phyloP scores from a whole-genome alignment of 1,139 yeast species.

The Scheffersomyces illinoinensis region DNA sequence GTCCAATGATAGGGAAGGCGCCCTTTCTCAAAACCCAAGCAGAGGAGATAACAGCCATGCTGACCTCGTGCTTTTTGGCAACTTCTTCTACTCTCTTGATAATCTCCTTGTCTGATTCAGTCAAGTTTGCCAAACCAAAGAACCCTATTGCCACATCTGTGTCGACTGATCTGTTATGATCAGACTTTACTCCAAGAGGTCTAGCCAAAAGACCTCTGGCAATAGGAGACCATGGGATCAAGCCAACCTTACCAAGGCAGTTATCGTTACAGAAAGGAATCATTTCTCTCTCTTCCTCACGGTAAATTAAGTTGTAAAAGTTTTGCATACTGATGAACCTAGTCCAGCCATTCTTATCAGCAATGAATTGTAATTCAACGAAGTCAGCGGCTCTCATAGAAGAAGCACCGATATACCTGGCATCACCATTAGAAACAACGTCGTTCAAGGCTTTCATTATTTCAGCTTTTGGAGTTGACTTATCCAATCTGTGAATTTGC shows the following conservation, averaged over 20 bases:
- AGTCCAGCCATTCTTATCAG: slow-evolving; percentile 22
- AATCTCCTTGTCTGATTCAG: slow-evolving; percentile 34
- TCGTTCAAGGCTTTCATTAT: slow-evolving; percentile 19
- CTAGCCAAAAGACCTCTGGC: slow-evolving; percentile 49
- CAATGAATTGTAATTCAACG: slow-evolving; percentile 17
- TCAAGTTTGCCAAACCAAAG: slow-evolving; percentile 9
- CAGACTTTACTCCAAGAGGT: slow-evolving; percentile 26
- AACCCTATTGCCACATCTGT: slow-evolving; percentile 14
- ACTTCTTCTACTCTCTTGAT: slow-evolving; percentile 53
- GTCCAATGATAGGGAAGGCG: slow-evolving; percentile 53
- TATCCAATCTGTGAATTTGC: slow-evolving; percentile 19
- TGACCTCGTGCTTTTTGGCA: slow-evolving; percentile 43
- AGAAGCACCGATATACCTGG: slow-evolving; percentile 18
- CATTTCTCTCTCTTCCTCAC: slow-evolving; percentile 66
- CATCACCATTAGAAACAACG: slow-evolving; percentile 13
- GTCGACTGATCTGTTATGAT: slow-evolving; percentile 17
- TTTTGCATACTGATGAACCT: slow-evolving; percentile 63
- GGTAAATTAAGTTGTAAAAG: slow-evolving; percentile 51
- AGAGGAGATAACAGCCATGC: slow-evolving; percentile 56
- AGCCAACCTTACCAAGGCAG: slow-evolving; percentile 41
- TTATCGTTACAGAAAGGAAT: slow-evolving; percentile 49
- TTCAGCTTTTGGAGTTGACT: slow-evolving; percentile 13
- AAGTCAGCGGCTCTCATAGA: slow-evolving; percentile 17
- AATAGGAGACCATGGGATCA: slow-evolving; percentile 54
- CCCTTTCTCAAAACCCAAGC: slow-evolving; percentile 60